Conservation (phyloP, 305 asterid genomes). For the Solanum aculeatissimum region DNA sequence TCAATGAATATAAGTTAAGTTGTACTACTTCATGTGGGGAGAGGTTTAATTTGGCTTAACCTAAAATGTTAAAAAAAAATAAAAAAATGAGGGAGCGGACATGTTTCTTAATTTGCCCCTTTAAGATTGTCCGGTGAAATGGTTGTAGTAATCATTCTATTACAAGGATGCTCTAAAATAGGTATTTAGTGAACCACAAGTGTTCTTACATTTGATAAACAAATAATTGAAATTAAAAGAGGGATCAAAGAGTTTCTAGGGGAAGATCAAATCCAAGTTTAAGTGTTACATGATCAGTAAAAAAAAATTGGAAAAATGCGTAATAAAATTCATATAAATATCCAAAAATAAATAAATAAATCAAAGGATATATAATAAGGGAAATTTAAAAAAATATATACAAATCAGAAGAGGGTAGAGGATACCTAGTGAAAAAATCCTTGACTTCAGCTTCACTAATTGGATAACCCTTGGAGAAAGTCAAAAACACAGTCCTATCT, state of each 20-base stretch:
- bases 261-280: not conserved
- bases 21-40: not conserved
- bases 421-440: conserved; percentile 57
- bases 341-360: not conserved
- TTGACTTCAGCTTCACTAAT: conserved; percentile 33
- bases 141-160: not conserved
- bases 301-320: not conserved
- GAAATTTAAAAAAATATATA: too few relatives aligned
- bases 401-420: not conserved
- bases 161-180: not conserved
- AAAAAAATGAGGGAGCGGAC: not conserved
- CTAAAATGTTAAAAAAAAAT: not conserved
- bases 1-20: not conserved
- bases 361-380: not conserved
- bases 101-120: not conserved
- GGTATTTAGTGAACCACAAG: not conserved
- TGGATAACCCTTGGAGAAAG: conserved; percentile 60
- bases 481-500: conserved; percentile 57
- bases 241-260: not conserved
- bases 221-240: not conserved
- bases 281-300: not conserved
- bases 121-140: not conserved
- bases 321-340: not conserved
- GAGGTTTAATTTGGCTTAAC: not conserved
- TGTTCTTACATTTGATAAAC: not conserved